Conservation (phyloP, 83 land plant species). For the Thuja plicata region DNA sequence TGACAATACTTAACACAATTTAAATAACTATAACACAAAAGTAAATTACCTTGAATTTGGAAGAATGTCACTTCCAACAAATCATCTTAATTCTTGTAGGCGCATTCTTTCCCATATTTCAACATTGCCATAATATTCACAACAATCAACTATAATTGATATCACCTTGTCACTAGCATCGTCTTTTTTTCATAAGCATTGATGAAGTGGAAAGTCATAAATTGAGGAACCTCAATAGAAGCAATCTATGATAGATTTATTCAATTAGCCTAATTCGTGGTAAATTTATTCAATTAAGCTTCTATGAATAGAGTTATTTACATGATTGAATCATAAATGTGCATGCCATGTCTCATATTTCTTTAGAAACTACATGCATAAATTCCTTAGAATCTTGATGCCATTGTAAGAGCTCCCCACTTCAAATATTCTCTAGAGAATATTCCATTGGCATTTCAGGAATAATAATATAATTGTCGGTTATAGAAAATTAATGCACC, state of each 20-base stretch:
- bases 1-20: no score
- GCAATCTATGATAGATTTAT: no score
- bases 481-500: constrained; percentile 82
- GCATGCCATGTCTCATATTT: constrained; percentile 63
- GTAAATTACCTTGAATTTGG: constrained; percentile 66
- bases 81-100: constrained; percentile 52
- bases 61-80: constrained; percentile 46
- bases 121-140: constrained; percentile 65
- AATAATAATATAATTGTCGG: constrained; percentile 63
- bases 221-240: no score
- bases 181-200: constrained; percentile 74
- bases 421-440: constrained; percentile 50
- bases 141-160: constrained; percentile 65
- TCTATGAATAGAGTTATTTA: no score
- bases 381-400: constrained; percentile 60
- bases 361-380: constrained; percentile 71
- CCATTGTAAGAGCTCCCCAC: constrained; percentile 77
- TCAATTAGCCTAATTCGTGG: no score
- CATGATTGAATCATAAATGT: background rate
- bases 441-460: constrained; percentile 86
- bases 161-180: constrained; percentile 47
- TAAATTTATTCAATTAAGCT: no score
- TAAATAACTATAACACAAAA: no score
- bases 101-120: constrained; percentile 50
- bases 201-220: constrained; percentile 75